A percentile compares a stretch with the other conserved stretches of the same genome.
These are phyloP conservation scores for Begonia loranthoides DNA, from an alignment of 306 rosid genomes.

Conservation along the genomic window DNA sequence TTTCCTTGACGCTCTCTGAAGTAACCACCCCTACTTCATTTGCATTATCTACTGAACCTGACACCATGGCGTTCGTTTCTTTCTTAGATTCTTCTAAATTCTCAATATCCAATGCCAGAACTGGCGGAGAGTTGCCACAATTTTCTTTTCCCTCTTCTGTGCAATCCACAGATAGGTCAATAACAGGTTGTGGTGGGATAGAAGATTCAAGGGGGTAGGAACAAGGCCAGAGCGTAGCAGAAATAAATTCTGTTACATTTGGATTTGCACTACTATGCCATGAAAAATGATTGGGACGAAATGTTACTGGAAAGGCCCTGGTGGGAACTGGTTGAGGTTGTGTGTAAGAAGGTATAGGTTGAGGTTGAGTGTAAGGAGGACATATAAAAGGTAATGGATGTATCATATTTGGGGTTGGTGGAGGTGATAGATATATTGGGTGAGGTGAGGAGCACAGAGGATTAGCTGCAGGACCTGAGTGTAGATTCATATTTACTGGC, in stretches of 20 bases:
- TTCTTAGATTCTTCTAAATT: slow-evolving; percentile 32
- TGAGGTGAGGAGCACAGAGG: slow-evolving; percentile 88
- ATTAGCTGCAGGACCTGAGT: slow-evolving; percentile 52
- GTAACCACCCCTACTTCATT: slow-evolving; percentile 27
- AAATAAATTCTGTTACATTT: slow-evolving; percentile 47
- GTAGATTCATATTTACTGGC: slow-evolving; percentile 86
- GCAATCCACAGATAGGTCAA: slow-evolving; percentile 39
- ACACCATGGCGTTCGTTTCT: slow-evolving; percentile 22
- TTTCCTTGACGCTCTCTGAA: slow-evolving; percentile 41
- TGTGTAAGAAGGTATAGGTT: slow-evolving; percentile 34
- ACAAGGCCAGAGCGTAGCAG: slow-evolving; percentile 61
- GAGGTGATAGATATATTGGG: slow-evolving; percentile 83
- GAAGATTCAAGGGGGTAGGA: slow-evolving; percentile 74
- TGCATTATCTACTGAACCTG: slow-evolving; percentile 22
- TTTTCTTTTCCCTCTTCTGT: slow-evolving; percentile 32
- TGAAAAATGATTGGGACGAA: slow-evolving; percentile 68
- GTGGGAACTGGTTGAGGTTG: slow-evolving; percentile 63
- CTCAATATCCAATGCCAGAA: slow-evolving; percentile 37
- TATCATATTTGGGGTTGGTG: slow-evolving; percentile 82
- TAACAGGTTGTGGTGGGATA: slow-evolving; percentile 44
- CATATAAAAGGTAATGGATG: slow-evolving; percentile 77
- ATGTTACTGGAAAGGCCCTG: slow-evolving; percentile 59
- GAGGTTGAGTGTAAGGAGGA: slow-evolving; percentile 75
- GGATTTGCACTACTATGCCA: slow-evolving; percentile 76
- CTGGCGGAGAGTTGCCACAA: slow-evolving; percentile 28